phyloP scores from a whole-genome alignment of 2,329 filamentous ascomycete species.

The Teratosphaeria zuluensis region DNA sequence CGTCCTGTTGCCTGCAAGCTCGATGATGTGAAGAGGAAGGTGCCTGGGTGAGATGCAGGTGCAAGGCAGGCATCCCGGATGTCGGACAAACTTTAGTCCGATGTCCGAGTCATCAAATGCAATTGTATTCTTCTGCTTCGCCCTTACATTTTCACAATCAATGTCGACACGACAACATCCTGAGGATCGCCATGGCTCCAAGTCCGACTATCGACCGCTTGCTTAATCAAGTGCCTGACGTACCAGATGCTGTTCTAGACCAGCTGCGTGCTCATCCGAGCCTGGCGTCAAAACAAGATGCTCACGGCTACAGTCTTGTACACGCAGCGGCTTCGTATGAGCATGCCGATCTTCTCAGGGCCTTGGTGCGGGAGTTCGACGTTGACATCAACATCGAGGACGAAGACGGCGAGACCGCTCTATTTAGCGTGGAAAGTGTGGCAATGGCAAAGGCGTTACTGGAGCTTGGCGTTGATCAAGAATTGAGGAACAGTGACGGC shows the following conservation, averaged over 20 bases:
- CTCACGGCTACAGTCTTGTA: constrained; percentile 85
- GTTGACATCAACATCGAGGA: constrained; percentile 76
- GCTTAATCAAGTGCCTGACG: constrained; percentile 62
- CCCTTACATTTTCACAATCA: background rate
- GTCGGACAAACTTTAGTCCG: background rate
- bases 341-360: constrained; percentile 68
- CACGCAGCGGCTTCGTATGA: constrained; percentile 92
- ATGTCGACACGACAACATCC: background rate
- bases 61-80: background rate
- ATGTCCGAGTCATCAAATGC: background rate
- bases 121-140: background rate
- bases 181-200: constrained; percentile 14
- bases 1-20: background rate
- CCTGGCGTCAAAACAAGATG: constrained; percentile 73
- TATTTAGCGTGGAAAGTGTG: constrained; percentile 81
- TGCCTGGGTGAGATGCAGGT: background rate
- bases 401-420: constrained; percentile 86
- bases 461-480: constrained; percentile 62
- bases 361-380: constrained; percentile 64
- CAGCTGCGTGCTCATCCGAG: constrained; percentile 64
- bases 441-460: constrained; percentile 70
- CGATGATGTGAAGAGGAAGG: background rate
- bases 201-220: constrained; percentile 35
- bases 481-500: constrained; percentile 60
- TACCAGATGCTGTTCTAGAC: constrained; percentile 61